Evolutionary conservation across 2,329 filamentous ascomycete species (phyloP), one percentile per base, ranked within the genome.

Genomic region (Sporothrix dimorphospora): DNA sequence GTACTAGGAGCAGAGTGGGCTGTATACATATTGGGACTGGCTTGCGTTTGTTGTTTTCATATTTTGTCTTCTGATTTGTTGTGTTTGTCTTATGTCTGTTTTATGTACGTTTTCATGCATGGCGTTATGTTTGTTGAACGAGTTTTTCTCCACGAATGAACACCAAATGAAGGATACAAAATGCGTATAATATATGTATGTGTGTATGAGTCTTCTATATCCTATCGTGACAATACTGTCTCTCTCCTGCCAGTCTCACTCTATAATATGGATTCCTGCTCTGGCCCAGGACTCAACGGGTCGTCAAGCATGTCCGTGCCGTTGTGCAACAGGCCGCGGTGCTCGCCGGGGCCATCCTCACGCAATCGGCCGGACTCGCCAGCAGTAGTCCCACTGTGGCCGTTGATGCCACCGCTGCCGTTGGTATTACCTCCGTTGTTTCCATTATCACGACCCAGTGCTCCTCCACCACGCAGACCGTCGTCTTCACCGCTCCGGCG

Each of bases 1-100:
- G 85, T 99, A 99, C 83, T 99, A 74, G 66, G 21, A 11, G 21
- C 12, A 19, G 7, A 6, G 3, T 12, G 7, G n/a, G 5, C 27
- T 30, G 30, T 45, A 19, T 40, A 9, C 7, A 6, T 27, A 45
- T 27, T 21, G 59, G 59, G 38, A 16, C 21, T 4, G 8, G 51
- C 12, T 6, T 30, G 51, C 47, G 16, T 16, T 19, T 61, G 19
- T 57, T 9, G 30, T 19, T 4, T 65, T 5, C 8, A 19, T 49
- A 27, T 57, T 2, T 30, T 9, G 1, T 55, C 8, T 3, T 3
- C 24, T 38, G 27, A 1, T 51, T 55, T 68, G 21, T 59, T 27
- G 24, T 49, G 14, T 9, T 42, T 24, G 5, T 27, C 30, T 34
- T 34, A 34, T 55, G 3, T 53, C 61, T 51, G 12, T 30, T 34